These are phyloP conservation scores for Paecilomyces niveus DNA, from an alignment of 2,329 filamentous ascomycete species.

Conservation along the genomic window DNA sequence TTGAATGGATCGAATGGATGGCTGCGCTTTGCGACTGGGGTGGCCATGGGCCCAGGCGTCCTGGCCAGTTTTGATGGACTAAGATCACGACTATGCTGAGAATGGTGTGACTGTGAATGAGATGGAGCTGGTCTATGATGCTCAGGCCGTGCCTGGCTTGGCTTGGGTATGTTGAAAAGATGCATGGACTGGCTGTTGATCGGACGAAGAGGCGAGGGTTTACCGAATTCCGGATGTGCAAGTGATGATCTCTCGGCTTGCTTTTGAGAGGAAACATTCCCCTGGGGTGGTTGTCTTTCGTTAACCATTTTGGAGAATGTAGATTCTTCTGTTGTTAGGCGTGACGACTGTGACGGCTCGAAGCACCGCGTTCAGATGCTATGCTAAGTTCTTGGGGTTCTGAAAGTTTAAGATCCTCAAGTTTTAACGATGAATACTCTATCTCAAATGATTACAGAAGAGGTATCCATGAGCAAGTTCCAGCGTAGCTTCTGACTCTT, in stretches of 20 bases:
- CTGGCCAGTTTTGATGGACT: background rate
- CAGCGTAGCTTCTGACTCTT: background rate
- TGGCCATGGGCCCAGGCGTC: background rate
- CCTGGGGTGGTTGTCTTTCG: constrained; percentile 42
- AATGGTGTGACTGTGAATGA: constrained; percentile 13
- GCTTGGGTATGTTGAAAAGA: constrained; percentile 47
- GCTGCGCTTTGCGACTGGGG: constrained; percentile 2
- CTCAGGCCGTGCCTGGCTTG: constrained; percentile 42
- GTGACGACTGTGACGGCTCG: background rate
- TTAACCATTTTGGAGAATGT: constrained; percentile 37
- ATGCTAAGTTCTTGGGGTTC: background rate
- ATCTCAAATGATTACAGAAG: background rate
- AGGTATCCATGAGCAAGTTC: background rate
- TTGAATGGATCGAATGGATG: constrained; percentile 35
- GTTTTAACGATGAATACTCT: background rate
- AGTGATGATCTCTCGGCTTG: constrained; percentile 27
- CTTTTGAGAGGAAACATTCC: constrained; percentile 28
- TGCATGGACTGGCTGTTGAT: constrained; percentile 38
- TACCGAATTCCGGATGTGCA: constrained; percentile 49
- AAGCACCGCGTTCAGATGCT: background rate
- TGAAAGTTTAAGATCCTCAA: background rate
- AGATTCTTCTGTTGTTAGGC: background rate
- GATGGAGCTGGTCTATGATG: constrained; percentile 37
- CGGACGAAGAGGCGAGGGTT: constrained; percentile 48
- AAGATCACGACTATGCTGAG: constrained; percentile 6